phyloP scores from a whole-genome alignment of 768 basidiomycete genomes.

The Fistulinella prunicolor region DNA sequence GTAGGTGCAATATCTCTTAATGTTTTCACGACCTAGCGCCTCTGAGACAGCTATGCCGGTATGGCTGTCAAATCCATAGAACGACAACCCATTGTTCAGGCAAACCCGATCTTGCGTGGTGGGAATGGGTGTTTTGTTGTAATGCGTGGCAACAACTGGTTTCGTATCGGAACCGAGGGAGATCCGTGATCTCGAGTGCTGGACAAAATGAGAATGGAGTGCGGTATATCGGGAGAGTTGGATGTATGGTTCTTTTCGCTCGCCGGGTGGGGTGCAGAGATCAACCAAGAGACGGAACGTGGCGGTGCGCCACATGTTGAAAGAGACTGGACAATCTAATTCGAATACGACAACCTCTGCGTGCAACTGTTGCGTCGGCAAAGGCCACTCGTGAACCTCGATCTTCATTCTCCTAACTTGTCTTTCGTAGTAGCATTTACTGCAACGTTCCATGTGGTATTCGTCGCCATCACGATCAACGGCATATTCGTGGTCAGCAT shows the following conservation, averaged over 20 bases:
- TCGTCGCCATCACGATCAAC: background rate
- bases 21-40: background rate
- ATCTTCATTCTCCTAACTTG: background rate
- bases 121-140: background rate
- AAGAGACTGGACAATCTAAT: background rate
- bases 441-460: background rate
- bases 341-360: background rate
- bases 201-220: background rate
- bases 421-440: background rate
- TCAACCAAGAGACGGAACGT: background rate
- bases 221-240: background rate
- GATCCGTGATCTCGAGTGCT: background rate
- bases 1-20: background rate
- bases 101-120: background rate
- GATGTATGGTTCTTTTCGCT: background rate
- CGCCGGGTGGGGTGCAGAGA: background rate
- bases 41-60: background rate
- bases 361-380: background rate
- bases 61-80: background rate
- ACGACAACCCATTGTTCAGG: background rate
- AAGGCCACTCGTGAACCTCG: background rate
- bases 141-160: background rate
- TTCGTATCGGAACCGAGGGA: background rate
- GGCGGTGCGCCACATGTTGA: background rate
- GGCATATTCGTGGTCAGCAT: background rate